Percentiles rank a stretch among this genome's conserved stretches.
phyloP scores from a whole-genome alignment of 176 grass and related monocot genomes.

The Areca catechu region DNA sequence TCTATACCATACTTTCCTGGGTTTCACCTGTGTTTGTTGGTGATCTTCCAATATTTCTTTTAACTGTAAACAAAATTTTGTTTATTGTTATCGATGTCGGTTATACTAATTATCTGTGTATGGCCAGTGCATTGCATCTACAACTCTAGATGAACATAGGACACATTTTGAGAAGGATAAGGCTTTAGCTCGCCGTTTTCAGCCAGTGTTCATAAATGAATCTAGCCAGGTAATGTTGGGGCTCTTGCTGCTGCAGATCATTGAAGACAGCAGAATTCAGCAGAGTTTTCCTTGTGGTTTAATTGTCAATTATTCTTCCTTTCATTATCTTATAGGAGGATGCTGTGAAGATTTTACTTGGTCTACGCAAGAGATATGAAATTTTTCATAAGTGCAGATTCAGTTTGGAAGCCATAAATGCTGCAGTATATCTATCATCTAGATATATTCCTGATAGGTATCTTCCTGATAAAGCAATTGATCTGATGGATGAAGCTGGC shows the following conservation, averaged over 20 bases:
- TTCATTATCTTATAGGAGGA: constrained; percentile 40
- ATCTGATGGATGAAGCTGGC: constrained; percentile 97
- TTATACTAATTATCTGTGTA: constrained; percentile 6
- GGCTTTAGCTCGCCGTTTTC: constrained; percentile 89
- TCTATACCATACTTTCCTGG: no score
- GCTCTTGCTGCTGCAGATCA: not conserved
- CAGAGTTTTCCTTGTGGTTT: not conserved
- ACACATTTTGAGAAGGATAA: constrained; percentile 99
- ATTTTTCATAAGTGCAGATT: constrained; percentile 84
- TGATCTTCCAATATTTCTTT: no score
- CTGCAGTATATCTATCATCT: constrained; percentile 87
- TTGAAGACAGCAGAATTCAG: not conserved
- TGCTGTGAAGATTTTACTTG: constrained; percentile 75
- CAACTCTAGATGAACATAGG: constrained; percentile 72
- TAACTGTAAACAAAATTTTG: no score
- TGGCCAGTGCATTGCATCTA: constrained; percentile 84
- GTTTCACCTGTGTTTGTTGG: no score
- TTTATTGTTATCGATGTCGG: not conserved
- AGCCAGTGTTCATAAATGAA: constrained; percentile 74
- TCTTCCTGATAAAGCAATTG: constrained; percentile 97
- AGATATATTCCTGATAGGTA: constrained; percentile 94
- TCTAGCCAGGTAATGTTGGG: constrained; percentile 59
- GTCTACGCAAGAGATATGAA: constrained; percentile 81
- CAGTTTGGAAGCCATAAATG: constrained; percentile 73
- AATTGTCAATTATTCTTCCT: not conserved